Base-by-base conservation (phyloP, 345 rosid species). In the Nephelium lappaceum region DNA sequence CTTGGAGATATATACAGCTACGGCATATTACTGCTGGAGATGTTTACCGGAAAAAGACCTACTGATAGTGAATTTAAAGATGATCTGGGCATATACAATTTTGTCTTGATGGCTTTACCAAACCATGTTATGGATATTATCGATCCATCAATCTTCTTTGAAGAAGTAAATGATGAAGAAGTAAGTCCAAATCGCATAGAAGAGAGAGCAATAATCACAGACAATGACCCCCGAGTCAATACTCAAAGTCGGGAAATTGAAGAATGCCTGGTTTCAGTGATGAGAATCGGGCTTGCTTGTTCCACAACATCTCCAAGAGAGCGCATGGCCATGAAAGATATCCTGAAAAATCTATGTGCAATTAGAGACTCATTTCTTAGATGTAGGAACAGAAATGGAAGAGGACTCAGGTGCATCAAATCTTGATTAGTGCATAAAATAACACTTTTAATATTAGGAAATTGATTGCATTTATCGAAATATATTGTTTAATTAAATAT, bases 41-140 rank as follows among this genome's bases (percentile, higher is more conserved):
- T 80, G 77, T 80, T 83, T 43, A 80, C 83, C 11, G 82, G 86
- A 53, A 80, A 74, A 67, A 80, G 81, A 41, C 86, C 80, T 3
- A 68, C 55, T 39, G 71, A 68, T 67, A 45, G n/a, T n/a, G 7
- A 14, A 11, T 67, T 67, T 41, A 77, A 49, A 69, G 83, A 74
- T 53, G 74, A 74, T 70, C n/a, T 69, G 23, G 60, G 43, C 77
- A 43, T 83, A 4, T 57, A 38, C 78, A 47, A 49, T 51, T 81
- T 68, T 43, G 78, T 73, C 27, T 43, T n/a, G 5, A 70, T 66
- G 77, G 79, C 84, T 31, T 42, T 74, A 42, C 73, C 79, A 14
- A 58, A 64, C 16, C 73, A 63, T 69, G 77, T 58, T 23, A 74
- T 78, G 79, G 77, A 75, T 21, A 69, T 74, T 3, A 31, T 64